Evolutionary conservation across 1,284 basidiomycete species (phyloP).

Genomic region (Sparassis latifolia): DNA sequence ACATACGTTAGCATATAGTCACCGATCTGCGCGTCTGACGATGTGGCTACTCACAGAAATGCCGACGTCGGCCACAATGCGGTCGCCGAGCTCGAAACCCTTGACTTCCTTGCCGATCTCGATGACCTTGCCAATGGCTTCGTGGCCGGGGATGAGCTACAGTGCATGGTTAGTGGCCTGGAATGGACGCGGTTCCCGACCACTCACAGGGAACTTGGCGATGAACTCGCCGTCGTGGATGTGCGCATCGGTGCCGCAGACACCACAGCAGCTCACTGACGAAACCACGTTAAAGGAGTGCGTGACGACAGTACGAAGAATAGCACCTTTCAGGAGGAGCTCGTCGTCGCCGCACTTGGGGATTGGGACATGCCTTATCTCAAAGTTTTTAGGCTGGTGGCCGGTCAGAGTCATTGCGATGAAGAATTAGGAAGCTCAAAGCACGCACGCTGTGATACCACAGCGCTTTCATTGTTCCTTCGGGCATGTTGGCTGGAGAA

Average conservation of each 20-base stretch:
- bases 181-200: not conserved
- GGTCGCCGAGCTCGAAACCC: slow-evolving; percentile 48
- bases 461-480: slow-evolving; percentile 38
- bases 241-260: slow-evolving; percentile 42
- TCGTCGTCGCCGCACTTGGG: slow-evolving; percentile 45
- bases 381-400: slow-evolving; percentile 28
- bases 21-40: not conserved
- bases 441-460: slow-evolving; percentile 31
- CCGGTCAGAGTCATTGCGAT: slow-evolving; percentile 3
- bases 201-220: slow-evolving; percentile 41
- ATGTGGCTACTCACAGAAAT: slow-evolving; percentile 27
- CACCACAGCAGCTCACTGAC: slow-evolving; percentile 25
- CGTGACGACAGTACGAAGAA: not conserved
- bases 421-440: not conserved
- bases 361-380: slow-evolving; percentile 31
- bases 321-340: slow-evolving; percentile 45
- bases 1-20: not conserved
- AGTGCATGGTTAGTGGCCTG: not conserved
- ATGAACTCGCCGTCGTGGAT: slow-evolving; percentile 58
- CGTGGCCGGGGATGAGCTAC: slow-evolving; percentile 53
- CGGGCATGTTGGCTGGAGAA: slow-evolving; percentile 26
- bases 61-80: slow-evolving; percentile 51
- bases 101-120: slow-evolving; percentile 49
- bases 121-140: slow-evolving; percentile 48
- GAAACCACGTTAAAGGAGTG: not conserved